Conservation (phyloP, 306 rosid genomes). For the Lathyrus sativus region DNA sequence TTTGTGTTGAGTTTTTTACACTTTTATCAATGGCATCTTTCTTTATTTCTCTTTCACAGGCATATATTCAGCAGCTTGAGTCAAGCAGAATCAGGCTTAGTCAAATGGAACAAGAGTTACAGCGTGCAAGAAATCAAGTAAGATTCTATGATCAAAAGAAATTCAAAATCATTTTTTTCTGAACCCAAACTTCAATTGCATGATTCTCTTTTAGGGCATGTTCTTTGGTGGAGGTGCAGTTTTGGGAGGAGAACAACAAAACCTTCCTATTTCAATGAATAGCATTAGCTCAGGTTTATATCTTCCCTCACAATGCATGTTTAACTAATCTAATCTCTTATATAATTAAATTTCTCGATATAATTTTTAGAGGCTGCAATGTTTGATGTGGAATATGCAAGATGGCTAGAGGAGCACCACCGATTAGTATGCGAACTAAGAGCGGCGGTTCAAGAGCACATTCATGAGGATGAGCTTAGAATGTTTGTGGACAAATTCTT, state of each 20-base stretch:
- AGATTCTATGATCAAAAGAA: not conserved
- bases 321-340: not conserved
- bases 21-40: slow-evolving; percentile 24
- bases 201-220: slow-evolving; percentile 60
- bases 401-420: slow-evolving; percentile 91
- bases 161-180: too few species aligned
- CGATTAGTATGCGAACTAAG: slow-evolving; percentile 76
- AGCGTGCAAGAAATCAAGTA: slow-evolving; percentile 83
- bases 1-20: slow-evolving; percentile 24
- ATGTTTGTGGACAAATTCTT: slow-evolving; percentile 70
- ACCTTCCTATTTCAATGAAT: slow-evolving; percentile 58
- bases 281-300: slow-evolving; percentile 67
- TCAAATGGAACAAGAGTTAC: slow-evolving; percentile 92
- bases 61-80: slow-evolving; percentile 94
- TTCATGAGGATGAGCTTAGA: slow-evolving; percentile 77
- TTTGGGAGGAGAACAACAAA: slow-evolving; percentile 82
- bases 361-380: slow-evolving; percentile 60
- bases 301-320: too few species aligned
- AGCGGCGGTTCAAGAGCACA: slow-evolving; percentile 84
- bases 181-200: not conserved
- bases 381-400: slow-evolving; percentile 78
- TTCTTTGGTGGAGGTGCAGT: slow-evolving; percentile 66
- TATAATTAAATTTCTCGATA: not conserved
- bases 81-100: slow-evolving; percentile 91
- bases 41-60: slow-evolving; percentile 48